phyloP scores from a whole-genome alignment of 805 yeast species.

The Grigorovia yakushimaensis region DNA sequence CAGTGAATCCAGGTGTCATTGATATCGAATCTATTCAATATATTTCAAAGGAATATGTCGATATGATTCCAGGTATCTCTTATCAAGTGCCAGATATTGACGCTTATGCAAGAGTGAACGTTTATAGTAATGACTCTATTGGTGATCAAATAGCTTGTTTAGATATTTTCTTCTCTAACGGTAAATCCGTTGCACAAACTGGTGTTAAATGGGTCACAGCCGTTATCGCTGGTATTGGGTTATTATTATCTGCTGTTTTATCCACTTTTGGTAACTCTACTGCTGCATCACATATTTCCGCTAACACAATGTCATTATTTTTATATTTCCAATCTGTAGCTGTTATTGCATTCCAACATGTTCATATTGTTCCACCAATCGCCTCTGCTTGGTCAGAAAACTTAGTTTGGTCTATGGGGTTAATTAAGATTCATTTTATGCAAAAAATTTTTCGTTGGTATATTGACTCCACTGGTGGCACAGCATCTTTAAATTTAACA shows the following conservation, averaged over 20 bases:
- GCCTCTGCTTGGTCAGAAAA: conserved; percentile 91
- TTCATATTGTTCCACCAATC: conserved; percentile 84
- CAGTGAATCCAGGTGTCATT: conserved; percentile 71
- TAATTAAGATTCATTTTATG: conserved; percentile 72
- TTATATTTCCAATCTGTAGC: conserved; percentile 85
- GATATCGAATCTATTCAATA: conserved; percentile 67
- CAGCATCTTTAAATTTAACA: conserved; percentile 60
- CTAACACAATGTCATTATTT: conserved; percentile 77
- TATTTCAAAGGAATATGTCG: conserved; percentile 40
- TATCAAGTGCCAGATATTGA: conserved; percentile 82
- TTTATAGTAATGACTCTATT: conserved; percentile 36
- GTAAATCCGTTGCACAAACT: conserved; percentile 69
- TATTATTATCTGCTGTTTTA: conserved; percentile 67
- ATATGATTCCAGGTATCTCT: conserved; percentile 74
- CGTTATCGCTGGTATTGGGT: conserved; percentile 76
- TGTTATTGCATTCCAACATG: conserved; percentile 75
- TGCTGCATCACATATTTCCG: conserved; percentile 87
- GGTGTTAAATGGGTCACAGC: conserved; percentile 95
- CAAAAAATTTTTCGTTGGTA: conserved; percentile 81
- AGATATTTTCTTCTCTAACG: conserved; percentile 65
- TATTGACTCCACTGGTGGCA: conserved; percentile 82
- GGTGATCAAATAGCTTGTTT: conserved; percentile 50
- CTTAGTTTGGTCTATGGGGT: conserved; percentile 92
- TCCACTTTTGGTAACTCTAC: conserved; percentile 83
- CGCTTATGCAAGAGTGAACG: conserved; percentile 55